Conservation (phyloP, 78 protist species). For the Dictyostelium discoideum region DNA sequence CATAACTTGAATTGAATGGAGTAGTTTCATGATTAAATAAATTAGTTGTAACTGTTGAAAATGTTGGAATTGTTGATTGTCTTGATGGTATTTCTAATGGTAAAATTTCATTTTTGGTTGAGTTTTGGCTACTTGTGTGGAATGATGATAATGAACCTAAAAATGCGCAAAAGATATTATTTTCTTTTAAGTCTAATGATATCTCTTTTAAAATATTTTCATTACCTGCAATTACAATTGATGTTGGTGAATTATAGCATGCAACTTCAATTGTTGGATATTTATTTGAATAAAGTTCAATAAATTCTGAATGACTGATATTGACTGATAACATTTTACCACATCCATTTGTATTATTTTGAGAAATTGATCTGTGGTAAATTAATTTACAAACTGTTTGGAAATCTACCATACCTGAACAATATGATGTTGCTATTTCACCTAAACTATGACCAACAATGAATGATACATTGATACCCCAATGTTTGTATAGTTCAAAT, state of each 20-base stretch:
- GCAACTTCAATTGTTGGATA: constrained; percentile 46
- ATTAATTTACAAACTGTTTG: constrained; percentile 6
- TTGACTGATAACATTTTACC: constrained; percentile 50
- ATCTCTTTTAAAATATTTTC: not conserved
- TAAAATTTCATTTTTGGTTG: not conserved
- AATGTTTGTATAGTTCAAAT: constrained; percentile 16
- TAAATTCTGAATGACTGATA: not conserved
- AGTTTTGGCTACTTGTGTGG: constrained; percentile 33
- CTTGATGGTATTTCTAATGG: not conserved
- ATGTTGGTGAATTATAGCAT: constrained; percentile 26
- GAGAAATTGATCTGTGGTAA: constrained; percentile 2
- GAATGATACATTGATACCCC: constrained; percentile 34
- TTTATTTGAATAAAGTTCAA: not conserved
- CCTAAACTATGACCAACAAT: constrained; percentile 78
- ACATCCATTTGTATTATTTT: constrained; percentile 25
- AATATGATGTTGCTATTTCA: constrained; percentile 39
- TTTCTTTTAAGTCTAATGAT: not conserved
- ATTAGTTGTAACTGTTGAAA: constrained; percentile 8
- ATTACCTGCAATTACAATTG: constrained; percentile 47
- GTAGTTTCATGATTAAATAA: not conserved
- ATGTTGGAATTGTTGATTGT: not conserved
- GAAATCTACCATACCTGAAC: constrained; percentile 16
- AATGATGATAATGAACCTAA: constrained; percentile 36
- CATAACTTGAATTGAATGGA: not conserved
- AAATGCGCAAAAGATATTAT: not conserved